Conservation (phyloP, 2,329 filamentous ascomycete species). For the Penicillium olsonii region DNA sequence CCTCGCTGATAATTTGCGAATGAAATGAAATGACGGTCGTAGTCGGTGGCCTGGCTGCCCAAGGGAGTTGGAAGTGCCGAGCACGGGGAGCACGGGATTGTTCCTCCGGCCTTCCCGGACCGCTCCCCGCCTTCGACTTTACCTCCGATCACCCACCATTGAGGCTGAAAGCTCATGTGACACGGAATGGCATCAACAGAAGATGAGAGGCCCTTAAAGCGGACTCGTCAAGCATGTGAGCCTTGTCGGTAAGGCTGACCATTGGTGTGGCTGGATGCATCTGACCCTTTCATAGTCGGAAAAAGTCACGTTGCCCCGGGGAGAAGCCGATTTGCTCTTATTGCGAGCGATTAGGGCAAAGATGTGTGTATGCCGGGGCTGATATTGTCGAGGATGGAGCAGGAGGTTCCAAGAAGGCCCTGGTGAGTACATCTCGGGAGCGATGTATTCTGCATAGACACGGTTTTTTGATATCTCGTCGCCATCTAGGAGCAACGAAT, state of each 20-base stretch:
- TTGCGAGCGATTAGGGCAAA: constrained; percentile 33
- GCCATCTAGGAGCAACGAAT: constrained; percentile 17
- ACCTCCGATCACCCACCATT: not conserved
- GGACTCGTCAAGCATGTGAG: constrained; percentile 33
- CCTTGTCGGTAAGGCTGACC: constrained; percentile 30
- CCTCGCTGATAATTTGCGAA: too few species aligned
- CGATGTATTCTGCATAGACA: not conserved
- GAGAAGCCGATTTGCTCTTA: constrained; percentile 36
- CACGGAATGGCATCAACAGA: constrained; percentile 10
- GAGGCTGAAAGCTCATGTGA: not conserved
- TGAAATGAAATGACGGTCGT: too few species aligned
- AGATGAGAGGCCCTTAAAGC: constrained; percentile 20
- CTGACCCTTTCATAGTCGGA: constrained; percentile 23
- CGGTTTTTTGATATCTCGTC: not conserved
- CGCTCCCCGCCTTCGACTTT: constrained; percentile 1
- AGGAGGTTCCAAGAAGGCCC: constrained; percentile 9
- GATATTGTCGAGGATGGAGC: constrained; percentile 7
- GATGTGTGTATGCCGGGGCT: constrained; percentile 29
- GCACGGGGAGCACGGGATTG: not conserved
- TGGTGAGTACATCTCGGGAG: constrained; percentile 4
- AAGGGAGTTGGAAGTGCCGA: too few species aligned
- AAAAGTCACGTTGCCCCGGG: constrained; percentile 37
- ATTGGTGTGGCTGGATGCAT: not conserved
- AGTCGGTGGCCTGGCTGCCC: too few species aligned
- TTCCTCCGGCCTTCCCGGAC: not conserved